phyloP scores from a whole-genome alignment of 2,329 filamentous ascomycete species.

The Aspergillus sp. region DNA sequence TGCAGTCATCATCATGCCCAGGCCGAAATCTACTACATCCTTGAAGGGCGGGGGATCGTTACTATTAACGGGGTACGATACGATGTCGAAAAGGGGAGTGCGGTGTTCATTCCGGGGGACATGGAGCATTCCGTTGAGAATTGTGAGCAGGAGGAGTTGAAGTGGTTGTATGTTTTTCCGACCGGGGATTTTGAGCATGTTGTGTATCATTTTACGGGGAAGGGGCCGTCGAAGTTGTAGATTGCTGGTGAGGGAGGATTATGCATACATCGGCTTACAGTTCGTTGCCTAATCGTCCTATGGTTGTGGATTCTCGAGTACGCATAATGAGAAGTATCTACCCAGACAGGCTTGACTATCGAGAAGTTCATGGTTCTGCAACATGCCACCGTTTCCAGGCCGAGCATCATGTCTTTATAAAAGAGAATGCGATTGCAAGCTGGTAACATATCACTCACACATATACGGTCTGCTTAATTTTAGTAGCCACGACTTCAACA shows the following conservation, averaged over 20 bases:
- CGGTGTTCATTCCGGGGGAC: conserved; percentile 50
- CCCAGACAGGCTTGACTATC: too few species aligned
- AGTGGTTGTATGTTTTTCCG: conserved; percentile 50
- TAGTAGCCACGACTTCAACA: too few species aligned
- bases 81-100: conserved; percentile 38
- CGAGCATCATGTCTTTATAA: too few species aligned
- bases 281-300: too few species aligned
- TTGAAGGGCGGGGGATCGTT: conserved; percentile 42
- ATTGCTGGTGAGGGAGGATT: not conserved
- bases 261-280: too few species aligned
- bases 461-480: too few species aligned
- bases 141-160: conserved; percentile 32
- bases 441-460: too few species aligned
- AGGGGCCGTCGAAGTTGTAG: not conserved
- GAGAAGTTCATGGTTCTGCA: too few species aligned
- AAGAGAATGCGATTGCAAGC: too few species aligned
- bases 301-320: too few species aligned
- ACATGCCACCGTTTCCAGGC: too few species aligned
- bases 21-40: conserved; percentile 51
- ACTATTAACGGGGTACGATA: conserved; percentile 43
- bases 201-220: conserved; percentile 41
- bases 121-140: conserved; percentile 49
- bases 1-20: conserved; percentile 45
- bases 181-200: conserved; percentile 44
- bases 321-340: too few species aligned